These are phyloP conservation scores for Hyaloperonospora arabidopsidis DNA, from an alignment of 352 stramenopile genomes.

Conservation along the genomic window DNA sequence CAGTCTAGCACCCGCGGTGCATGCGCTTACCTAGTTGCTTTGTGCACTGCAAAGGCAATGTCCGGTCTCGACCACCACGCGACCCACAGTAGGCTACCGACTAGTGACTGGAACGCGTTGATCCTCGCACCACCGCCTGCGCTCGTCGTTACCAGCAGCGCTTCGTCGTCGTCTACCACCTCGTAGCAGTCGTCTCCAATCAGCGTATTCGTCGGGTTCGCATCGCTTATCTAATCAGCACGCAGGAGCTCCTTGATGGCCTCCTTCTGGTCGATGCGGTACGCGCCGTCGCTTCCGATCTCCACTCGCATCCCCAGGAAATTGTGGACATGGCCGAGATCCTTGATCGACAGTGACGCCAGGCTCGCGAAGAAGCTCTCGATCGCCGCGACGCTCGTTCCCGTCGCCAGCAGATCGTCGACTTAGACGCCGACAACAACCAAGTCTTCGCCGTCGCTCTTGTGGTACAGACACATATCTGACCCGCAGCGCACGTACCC, in stretches of 20 bases:
- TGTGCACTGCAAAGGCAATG: neutral
- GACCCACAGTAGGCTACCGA: neutral
- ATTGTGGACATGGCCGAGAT: neutral
- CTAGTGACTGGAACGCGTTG: neutral
- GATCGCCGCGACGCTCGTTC: too few relatives aligned
- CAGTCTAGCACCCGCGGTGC: neutral
- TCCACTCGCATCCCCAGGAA: neutral
- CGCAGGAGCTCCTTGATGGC: neutral
- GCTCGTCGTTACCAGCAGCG: too few relatives aligned
- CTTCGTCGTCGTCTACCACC: too few relatives aligned
- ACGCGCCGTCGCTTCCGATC: neutral
- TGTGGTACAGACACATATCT: neutral
- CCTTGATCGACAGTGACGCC: neutral
- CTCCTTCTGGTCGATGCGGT: neutral
- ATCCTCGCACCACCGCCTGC: too few relatives aligned
- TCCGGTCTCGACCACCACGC: neutral
- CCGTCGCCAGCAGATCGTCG: neutral
- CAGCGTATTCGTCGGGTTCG: neutral
- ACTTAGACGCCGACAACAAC: neutral
- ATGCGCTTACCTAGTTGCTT: neutral
- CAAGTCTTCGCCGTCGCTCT: neutral
- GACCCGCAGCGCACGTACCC: neutral
- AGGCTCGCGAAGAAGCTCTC: too few relatives aligned
- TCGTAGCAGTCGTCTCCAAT: too few relatives aligned
- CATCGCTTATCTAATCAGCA: neutral